These are phyloP conservation scores for Yamadazyma friedrichii DNA, from an alignment of 1,139 yeast genomes.

Conservation along the genomic window DNA sequence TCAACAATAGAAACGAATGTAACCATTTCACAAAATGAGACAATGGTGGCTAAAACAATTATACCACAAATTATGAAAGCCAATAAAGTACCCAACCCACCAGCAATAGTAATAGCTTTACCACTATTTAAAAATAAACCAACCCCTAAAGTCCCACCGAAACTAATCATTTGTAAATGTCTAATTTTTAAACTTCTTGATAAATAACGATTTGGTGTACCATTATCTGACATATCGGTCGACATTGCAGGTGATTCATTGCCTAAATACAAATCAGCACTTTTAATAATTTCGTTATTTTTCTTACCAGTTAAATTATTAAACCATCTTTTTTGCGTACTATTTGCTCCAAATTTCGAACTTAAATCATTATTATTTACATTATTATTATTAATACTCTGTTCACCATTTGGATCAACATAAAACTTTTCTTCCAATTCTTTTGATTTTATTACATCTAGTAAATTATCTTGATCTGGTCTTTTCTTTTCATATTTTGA, in stretches of 20 bases:
- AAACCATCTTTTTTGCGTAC: conserved; percentile 14
- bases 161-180: conserved; percentile 77
- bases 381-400: conserved; percentile 12
- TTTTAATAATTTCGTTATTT: conserved; percentile 8
- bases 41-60: conserved; percentile 66
- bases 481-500: conserved; percentile 14
- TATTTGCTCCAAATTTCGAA: conserved; percentile 3
- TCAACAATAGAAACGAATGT: conserved; percentile 80
- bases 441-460: conserved; percentile 28
- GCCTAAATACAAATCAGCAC: conserved; percentile 11
- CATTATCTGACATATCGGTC: conserved; percentile 12
- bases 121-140: conserved; percentile 78
- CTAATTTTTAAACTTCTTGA: conserved; percentile 64
- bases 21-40: conserved; percentile 84
- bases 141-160: conserved; percentile 85
- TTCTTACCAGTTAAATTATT: conserved; percentile 9
- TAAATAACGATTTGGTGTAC: conserved; percentile 13
- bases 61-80: conserved; percentile 70
- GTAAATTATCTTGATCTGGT: conserved; percentile 20
- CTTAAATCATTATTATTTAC: background rate
- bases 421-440: conserved; percentile 34
- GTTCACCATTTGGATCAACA: conserved; percentile 19
- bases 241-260: conserved; percentile 11
- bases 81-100: conserved; percentile 76
- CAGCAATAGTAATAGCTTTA: conserved; percentile 72